phyloP scores from a whole-genome alignment of 202 grass and related monocot genomes.

The Sporobolus alterniflorus region DNA sequence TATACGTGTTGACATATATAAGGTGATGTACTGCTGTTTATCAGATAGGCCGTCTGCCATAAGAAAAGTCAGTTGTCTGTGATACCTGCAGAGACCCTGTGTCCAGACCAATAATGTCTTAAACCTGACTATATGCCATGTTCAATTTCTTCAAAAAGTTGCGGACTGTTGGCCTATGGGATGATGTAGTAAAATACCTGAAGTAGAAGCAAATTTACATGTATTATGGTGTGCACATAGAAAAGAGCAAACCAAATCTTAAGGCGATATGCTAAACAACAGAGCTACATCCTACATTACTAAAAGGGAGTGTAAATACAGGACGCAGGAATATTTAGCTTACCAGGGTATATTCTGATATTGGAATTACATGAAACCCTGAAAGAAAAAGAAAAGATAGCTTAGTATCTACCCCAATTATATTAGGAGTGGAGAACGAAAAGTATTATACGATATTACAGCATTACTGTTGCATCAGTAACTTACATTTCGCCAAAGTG shows the following conservation, averaged over 20 bases:
- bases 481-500: conserved; percentile 73
- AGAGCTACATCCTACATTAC: neutral
- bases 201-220: neutral
- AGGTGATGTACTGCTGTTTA: neutral
- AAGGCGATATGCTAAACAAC: neutral
- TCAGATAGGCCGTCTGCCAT: neutral
- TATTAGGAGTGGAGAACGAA: neutral
- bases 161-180: conserved; percentile 38
- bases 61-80: neutral
- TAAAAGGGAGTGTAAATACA: neutral
- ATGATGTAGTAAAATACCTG: conserved; percentile 74
- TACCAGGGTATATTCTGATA: conserved; percentile 78
- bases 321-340: neutral
- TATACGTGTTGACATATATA: neutral
- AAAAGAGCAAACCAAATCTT: neutral
- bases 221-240: neutral
- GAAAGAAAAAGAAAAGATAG: conserved; percentile 7
- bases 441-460: neutral
- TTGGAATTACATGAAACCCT: conserved; percentile 72
- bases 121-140: conserved; percentile 53
- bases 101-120: conserved; percentile 75
- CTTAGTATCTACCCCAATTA: conserved; percentile 1
- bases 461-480: conserved; percentile 4
- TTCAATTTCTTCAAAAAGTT: conserved; percentile 82
- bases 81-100: conserved; percentile 73